Evolutionary conservation across 495 filamentous ascomycete genomes (phyloP), one percentile per base, ranked within the genome.

Genomic region (Neurospora tetraspora): DNA sequence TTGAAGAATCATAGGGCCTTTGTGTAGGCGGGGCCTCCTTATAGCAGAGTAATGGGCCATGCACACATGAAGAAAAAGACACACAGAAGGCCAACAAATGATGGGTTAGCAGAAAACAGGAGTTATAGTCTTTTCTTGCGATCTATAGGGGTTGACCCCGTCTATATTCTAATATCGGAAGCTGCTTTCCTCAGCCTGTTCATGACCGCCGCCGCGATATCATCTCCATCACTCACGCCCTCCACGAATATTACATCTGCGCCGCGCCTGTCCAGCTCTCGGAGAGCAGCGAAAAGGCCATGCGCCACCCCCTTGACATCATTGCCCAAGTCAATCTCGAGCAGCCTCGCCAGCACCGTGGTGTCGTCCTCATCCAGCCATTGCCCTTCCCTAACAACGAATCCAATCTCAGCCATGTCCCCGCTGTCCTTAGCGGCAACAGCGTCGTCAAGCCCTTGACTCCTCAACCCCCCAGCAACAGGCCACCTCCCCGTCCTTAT

Each of bases 141-240:
- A 77, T 71, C 69, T 73, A 71, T 69, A 27, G 18, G 34, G 34
- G 23, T 71, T 72, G 20, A 43, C 27, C 72, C 45, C 43, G 36
- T 78, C 79, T 85, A 86, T 71, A 77, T 73, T 74, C 78, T 83
- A 76, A 85, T 90, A 79, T 80, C 82, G 68, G 84, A 85, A 20
- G 96, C 94, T 40, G 95, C 95, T 83, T 98, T 98, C 68, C 96
- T 84, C 9, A 98, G 82, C 75, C 95, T 85, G 78, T 99, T 99
- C 96, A 99, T 98, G 61, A 99, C 90, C 10, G 96, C 96, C 20
- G 94, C 92, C n/a, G 94, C 93, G 71, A 94, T 89, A 77, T 93
- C 91, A 43, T 90, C 91, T 47, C 92, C 88, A 76, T 96, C 94
- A 42, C 88, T 83, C 53, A 97, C 91, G 11, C 95, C 94, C 80